Evolutionary conservation across 139 green algal genomes (phyloP).

Genomic region (Coccomyxa sp.): DNA sequence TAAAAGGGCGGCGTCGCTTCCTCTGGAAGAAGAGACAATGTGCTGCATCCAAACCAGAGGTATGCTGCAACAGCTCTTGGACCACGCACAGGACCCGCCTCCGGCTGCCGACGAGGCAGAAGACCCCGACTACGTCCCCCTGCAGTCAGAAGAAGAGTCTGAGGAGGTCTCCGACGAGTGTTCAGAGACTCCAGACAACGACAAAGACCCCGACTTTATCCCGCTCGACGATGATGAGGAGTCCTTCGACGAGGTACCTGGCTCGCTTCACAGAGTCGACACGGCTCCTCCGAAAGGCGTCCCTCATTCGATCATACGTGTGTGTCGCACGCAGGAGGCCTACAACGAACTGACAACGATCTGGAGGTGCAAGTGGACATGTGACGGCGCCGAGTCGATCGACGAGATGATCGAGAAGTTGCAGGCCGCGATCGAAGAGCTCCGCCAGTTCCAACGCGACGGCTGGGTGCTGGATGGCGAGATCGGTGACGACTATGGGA

Average conservation of each 20-base stretch:
- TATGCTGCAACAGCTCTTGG: background rate
- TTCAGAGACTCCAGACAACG: background rate
- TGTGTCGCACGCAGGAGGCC: background rate
- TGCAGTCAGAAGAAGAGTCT: background rate
- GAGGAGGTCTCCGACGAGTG: background rate
- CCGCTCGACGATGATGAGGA: background rate
- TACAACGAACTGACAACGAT: background rate
- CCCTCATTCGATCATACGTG: background rate
- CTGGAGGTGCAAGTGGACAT: background rate
- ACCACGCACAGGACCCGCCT: background rate
- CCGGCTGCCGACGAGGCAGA: background rate
- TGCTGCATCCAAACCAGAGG: background rate
- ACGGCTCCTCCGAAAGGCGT: background rate
- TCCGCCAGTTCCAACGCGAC: background rate
- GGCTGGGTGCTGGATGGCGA: background rate
- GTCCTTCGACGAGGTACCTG: background rate
- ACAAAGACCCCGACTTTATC: background rate
- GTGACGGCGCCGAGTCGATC: background rate
- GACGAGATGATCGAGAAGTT: background rate
- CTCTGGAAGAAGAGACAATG: background rate
- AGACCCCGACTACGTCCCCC: background rate
- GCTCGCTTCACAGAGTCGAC: background rate
- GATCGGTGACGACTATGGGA: background rate
- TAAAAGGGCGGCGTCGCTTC: background rate
- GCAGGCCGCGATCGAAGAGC: background rate